Evolutionary conservation across 2,329 filamentous ascomycete species (phyloP).

Genomic region (Karstenula rhodostoma): DNA sequence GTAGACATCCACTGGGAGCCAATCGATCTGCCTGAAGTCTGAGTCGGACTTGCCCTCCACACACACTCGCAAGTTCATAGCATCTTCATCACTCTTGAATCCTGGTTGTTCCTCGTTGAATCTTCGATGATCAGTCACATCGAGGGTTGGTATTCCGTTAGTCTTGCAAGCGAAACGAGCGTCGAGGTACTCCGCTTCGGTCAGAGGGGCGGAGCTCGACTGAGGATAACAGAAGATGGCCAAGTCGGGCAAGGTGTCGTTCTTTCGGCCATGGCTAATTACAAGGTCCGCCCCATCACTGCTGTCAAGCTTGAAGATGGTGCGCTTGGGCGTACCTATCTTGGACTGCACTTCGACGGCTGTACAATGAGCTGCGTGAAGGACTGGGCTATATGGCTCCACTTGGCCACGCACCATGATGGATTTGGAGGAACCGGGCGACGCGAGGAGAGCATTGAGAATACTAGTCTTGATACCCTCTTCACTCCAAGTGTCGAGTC

Average conservation of each 20-base stretch:
- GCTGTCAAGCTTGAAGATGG: conserved; percentile 30
- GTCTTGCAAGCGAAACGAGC: conserved; percentile 34
- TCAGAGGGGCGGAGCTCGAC: conserved; percentile 14
- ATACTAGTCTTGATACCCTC: conserved; percentile 40
- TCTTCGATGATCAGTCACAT: conserved; percentile 39
- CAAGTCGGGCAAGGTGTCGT: conserved; percentile 35
- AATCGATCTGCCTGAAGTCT: conserved; percentile 37
- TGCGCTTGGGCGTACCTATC: conserved; percentile 18
- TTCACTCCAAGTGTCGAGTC: conserved; percentile 40
- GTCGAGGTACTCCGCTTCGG: conserved; percentile 22
- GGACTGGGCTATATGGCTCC: conserved; percentile 39
- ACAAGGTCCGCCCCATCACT: conserved; percentile 32
- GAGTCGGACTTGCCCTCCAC: conserved; percentile 40
- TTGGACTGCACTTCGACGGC: conserved; percentile 23
- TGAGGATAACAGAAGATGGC: conserved; percentile 42
- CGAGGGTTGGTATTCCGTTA: conserved; percentile 39
- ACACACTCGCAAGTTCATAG: conserved; percentile 36
- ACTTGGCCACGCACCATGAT: conserved; percentile 46
- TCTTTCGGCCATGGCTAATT: conserved; percentile 23
- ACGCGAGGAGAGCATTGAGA: conserved; percentile 41
- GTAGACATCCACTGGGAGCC: conserved; percentile 44
- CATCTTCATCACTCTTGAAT: conserved; percentile 22
- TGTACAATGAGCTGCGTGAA: conserved; percentile 40
- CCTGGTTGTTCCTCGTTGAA: conserved; percentile 30
- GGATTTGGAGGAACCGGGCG: conserved; percentile 42